Conservation (phyloP, 2,329 filamentous ascomycete genomes). For the Aspergillus sp. region DNA sequence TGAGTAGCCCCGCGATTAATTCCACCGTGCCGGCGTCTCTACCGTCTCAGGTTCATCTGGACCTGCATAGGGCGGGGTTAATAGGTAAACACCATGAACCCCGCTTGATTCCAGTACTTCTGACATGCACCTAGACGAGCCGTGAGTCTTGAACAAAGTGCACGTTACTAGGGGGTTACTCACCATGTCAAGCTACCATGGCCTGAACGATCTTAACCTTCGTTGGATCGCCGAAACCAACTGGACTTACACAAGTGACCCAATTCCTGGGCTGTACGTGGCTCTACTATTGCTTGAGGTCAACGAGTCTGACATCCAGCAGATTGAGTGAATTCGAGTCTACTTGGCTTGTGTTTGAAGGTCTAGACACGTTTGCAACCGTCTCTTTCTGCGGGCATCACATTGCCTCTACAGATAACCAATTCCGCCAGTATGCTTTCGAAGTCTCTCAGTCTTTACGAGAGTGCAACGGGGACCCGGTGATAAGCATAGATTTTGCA, state of each 20-base stretch:
- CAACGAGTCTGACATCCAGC: background rate
- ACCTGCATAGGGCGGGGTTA: constrained; percentile 58
- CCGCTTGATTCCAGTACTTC: background rate
- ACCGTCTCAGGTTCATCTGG: constrained; percentile 64
- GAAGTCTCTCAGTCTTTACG: constrained; percentile 56
- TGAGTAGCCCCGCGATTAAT: constrained; percentile 52
- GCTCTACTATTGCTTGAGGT: too few relatives aligned
- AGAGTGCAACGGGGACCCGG: constrained; percentile 45
- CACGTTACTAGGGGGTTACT: constrained; percentile 8
- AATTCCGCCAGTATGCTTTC: constrained; percentile 66
- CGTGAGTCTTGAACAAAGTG: constrained; percentile 29
- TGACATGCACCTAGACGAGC: constrained; percentile 33
- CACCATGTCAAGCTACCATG: constrained; percentile 48
- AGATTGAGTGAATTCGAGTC: constrained; percentile 39
- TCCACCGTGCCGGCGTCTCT: constrained; percentile 59
- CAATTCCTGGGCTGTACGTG: constrained; percentile 49
- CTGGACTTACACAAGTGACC: constrained; percentile 64
- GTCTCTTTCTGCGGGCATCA: constrained; percentile 59
- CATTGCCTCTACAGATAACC: constrained; percentile 63
- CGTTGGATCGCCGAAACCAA: constrained; percentile 63
- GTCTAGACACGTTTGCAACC: constrained; percentile 64
- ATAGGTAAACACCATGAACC: constrained; percentile 52
- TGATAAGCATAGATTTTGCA: constrained; percentile 60
- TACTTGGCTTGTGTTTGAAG: constrained; percentile 65
- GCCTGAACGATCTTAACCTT: constrained; percentile 63